These are phyloP conservation scores for Ganoderma meredithae DNA, from an alignment of 1,284 basidiomycete species.

Conservation along the genomic window DNA sequence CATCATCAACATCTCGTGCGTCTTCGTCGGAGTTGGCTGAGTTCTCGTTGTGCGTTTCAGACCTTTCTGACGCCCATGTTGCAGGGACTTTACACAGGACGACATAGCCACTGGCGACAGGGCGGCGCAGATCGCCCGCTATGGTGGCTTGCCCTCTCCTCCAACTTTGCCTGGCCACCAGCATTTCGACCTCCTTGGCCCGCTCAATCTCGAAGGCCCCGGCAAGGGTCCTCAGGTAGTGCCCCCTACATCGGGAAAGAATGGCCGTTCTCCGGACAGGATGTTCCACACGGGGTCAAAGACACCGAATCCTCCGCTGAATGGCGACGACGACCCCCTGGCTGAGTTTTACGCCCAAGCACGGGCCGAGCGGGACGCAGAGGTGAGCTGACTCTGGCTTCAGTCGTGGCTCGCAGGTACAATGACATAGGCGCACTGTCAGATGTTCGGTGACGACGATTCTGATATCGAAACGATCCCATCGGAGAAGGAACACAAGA, in stretches of 20 bases:
- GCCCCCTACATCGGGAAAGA: slow-evolving; percentile 5
- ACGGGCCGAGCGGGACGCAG: slow-evolving; percentile 52
- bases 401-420: neutral
- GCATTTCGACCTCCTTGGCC: neutral
- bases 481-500: neutral
- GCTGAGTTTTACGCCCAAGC: slow-evolving; percentile 68
- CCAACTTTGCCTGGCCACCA: slow-evolving; percentile 17
- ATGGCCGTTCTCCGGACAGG: neutral
- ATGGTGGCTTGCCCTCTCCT: slow-evolving; percentile 22
- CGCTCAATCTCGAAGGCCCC: neutral
- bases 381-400: slow-evolving; percentile 42
- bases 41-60: slow-evolving; percentile 6
- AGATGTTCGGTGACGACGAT: slow-evolving; percentile 22
- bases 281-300: neutral
- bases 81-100: slow-evolving; percentile 36
- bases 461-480: slow-evolving; percentile 17
- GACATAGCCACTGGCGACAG: slow-evolving; percentile 17
- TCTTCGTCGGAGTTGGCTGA: slow-evolving; percentile 13
- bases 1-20: slow-evolving; percentile 37
- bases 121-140: slow-evolving; percentile 22
- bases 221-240: slow-evolving; percentile 6
- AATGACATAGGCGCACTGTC: slow-evolving; percentile 21
- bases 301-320: neutral
- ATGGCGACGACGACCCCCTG: slow-evolving; percentile 59
- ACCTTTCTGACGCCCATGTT: slow-evolving; percentile 22